Base-by-base conservation (phyloP, 257 asterid species). In the Jacaranda mimosifolia region DNA sequence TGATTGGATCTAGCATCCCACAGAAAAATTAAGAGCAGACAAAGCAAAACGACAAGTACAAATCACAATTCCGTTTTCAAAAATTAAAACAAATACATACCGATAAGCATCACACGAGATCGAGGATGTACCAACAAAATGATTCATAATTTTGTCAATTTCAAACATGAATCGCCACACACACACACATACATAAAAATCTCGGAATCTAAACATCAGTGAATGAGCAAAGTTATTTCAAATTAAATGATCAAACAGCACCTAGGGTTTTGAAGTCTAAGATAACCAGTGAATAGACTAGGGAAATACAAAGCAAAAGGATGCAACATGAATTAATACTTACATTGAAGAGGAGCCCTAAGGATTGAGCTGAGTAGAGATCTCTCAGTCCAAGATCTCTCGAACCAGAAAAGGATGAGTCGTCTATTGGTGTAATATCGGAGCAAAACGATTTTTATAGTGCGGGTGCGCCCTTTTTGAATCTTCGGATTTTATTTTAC, bases 311-410 rank as follows among this genome's bases (percentile, higher is more conserved):
- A 9, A 58, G 5, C 13, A 10, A 18, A 18, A 17, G 4, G 15
- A 17, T 67, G 40, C 0, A 35, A 10, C 7, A 40, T 19, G 13
- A 75, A 58, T 18, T 8, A 15, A 59, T n/a, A 59, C 86, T 67
- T 72, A 83, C 84, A 68, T 60, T 39, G 64, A 72, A 67, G 67
- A 83, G 52, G 77, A 67, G 74, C 45, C 11, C 73, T n/a, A 40
- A 49, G 68, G 71, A 75, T 40, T 69, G 60, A 67, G 21, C 75
- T 45, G 65, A 42, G 78, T 62, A 55, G 80, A 79, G 84, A 80
- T 79, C 77, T 83, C 84, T 15, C 73, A 12, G 60, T 39, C 58
- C 66, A 79, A 75, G 80, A 75, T 74, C 80, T 68, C 83, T 40
- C 57, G 68, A 70, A 76, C 64, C 81, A 63, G 84, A 64, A 18